Base-by-base conservation (phyloP, 257 asterid genomes). In the Leonotis leonurus region DNA sequence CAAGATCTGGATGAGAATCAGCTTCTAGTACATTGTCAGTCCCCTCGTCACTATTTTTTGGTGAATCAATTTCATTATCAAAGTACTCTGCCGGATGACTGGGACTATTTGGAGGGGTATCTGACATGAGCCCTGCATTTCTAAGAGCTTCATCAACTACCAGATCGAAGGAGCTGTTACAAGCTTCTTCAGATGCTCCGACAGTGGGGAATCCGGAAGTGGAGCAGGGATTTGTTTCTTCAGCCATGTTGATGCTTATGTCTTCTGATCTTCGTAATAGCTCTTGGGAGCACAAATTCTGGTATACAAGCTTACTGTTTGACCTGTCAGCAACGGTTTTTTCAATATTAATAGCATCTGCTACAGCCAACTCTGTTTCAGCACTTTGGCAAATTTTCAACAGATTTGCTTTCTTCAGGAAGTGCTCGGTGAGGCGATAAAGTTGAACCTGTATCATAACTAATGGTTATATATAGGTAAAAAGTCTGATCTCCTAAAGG, bases 41-140 rank as follows among this genome's bases (percentile, higher is more conserved):
- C 29, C 78, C 96, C 14, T 80, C 84, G 41, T 76, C 85, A 11
- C 33, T 73, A 51, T 78, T 72, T 60, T 76, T 77, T 21, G 57
- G 67, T 54, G 72, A 64, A 60, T 67, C 77, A 40, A 25, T 54
- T 56, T 70, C 80, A 63, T 62, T 77, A 24, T 69, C 55, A 17
- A 48, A 49, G 32, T 70, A 85, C 61, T 78, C 85, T 36, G 55
- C 41, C 32, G 29, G 71, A 68, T 70, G 72, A 69, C 51, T 59
- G 71, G 99, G 96, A 77, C 94, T 93, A 61, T 70, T 73, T 65
- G 99, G 95, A 73, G 99, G 99, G 70, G 99, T 81, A 76, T 89
- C 99, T 0, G 95, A 78, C 75, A 85, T 29, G 69, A 90, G 95
- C 48, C 99, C 99, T 13, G 97, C 90, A 21, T 75, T 77, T 82